These are phyloP conservation scores for Trypanosoma melophagium DNA, from an alignment of 208 protist species.

Conservation along the genomic window DNA sequence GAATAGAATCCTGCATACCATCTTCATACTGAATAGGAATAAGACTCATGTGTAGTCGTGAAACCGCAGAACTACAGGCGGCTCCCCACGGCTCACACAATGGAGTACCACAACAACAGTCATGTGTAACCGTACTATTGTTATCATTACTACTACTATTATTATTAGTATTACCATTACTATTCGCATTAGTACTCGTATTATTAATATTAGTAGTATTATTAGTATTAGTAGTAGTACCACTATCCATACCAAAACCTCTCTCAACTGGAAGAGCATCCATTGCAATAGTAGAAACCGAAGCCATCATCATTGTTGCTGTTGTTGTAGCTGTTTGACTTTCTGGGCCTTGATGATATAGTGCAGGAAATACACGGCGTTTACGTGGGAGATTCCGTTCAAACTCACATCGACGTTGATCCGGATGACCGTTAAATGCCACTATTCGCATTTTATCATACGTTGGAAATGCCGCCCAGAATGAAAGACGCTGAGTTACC, in stretches of 20 bases:
- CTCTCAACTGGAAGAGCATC: neutral
- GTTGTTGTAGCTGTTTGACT: neutral
- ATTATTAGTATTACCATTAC: neutral
- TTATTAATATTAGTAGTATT: neutral
- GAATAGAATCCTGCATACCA: constrained; percentile 2
- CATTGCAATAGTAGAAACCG: neutral
- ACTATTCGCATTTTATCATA: constrained; percentile 31
- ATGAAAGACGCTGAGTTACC: constrained; percentile 26
- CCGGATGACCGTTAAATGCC: constrained; percentile 21
- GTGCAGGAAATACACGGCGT: neutral
- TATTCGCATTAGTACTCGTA: neutral
- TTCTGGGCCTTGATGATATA: neutral
- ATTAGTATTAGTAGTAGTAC: neutral
- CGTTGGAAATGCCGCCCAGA: constrained; percentile 22
- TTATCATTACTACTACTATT: neutral
- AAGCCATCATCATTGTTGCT: neutral
- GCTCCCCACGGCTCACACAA: constrained; percentile 22
- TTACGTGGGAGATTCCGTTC: constrained; percentile 23
- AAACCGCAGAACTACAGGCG: constrained; percentile 10
- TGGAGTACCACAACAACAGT: neutral
- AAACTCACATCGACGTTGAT: constrained; percentile 31
- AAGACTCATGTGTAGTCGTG: constrained; percentile 14
- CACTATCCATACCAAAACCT: neutral
- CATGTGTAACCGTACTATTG: neutral
- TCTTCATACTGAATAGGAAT: constrained; percentile 25